Conservation (phyloP, 2,329 filamentous ascomycete genomes). For the Neonectria hederae region DNA sequence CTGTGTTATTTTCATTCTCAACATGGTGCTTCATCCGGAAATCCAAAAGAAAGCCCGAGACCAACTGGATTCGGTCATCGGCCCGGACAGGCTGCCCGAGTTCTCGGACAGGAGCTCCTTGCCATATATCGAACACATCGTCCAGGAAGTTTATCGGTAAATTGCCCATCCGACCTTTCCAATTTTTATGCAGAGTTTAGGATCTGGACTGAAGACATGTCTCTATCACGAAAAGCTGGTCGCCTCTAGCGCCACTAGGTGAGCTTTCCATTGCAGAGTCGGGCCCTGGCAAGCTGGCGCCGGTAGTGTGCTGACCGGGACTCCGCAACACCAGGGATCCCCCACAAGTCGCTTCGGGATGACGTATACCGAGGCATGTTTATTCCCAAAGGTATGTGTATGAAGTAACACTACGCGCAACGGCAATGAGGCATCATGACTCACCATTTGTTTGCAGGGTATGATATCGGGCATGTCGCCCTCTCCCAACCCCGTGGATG, state of each 20-base stretch:
- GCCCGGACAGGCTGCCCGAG: slow-evolving; percentile 53
- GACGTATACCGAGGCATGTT: slow-evolving; percentile 66
- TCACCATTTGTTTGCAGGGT: slow-evolving; percentile 33
- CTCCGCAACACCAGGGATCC: slow-evolving; percentile 50
- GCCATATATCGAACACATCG: slow-evolving; percentile 54
- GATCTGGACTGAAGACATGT: slow-evolving; percentile 8
- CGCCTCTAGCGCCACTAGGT: slow-evolving; percentile 58
- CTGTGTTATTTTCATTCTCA: slow-evolving; percentile 53
- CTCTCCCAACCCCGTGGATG: slow-evolving; percentile 15
- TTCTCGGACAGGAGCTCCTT: slow-evolving; percentile 56
- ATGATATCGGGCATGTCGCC: slow-evolving; percentile 9
- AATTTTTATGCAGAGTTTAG: background rate
- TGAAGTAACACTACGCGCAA: background rate
- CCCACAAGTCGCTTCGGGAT: slow-evolving; percentile 63
- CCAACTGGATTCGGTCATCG: slow-evolving; percentile 57
- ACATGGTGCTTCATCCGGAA: slow-evolving; percentile 53
- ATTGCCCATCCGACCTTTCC: background rate
- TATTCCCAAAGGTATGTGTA: slow-evolving; percentile 60
- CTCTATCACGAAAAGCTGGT: slow-evolving; percentile 41
- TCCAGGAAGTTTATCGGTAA: slow-evolving; percentile 55
- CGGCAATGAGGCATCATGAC: background rate
- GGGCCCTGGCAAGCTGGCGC: slow-evolving; percentile 19
- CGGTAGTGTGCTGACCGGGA: slow-evolving; percentile 17
- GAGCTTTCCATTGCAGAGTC: slow-evolving; percentile 13
- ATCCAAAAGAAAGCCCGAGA: slow-evolving; percentile 58